Evolutionary conservation across 2,329 filamentous ascomycete genomes (phyloP).

Genomic region (Scedosporium apiospermum): DNA sequence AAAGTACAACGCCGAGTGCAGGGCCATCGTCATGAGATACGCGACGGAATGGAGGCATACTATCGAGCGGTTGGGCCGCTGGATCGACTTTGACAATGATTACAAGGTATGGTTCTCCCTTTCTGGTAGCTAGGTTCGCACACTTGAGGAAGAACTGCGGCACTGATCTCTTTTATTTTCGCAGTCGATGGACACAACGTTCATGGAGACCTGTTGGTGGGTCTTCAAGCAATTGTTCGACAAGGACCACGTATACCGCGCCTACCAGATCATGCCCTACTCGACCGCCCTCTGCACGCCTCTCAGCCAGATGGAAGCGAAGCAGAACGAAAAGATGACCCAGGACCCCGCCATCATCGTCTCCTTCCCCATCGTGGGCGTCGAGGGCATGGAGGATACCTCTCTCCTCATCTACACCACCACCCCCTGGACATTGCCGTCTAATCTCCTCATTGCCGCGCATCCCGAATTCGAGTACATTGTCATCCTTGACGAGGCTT

Average conservation of each 20-base stretch:
- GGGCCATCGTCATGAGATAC: slow-evolving; percentile 79
- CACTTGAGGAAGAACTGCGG: not conserved
- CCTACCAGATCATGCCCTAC: slow-evolving; percentile 67
- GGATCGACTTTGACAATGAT: slow-evolving; percentile 74
- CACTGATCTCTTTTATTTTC: not conserved
- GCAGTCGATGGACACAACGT: slow-evolving; percentile 62
- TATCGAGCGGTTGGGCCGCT: slow-evolving; percentile 61
- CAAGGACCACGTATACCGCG: slow-evolving; percentile 62
- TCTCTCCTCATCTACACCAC: slow-evolving; percentile 50
- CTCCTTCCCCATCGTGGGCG: slow-evolving; percentile 56
- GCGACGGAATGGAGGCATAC: slow-evolving; percentile 71
- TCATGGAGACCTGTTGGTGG: slow-evolving; percentile 76
- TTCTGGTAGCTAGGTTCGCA: not conserved
- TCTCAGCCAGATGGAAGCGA: slow-evolving; percentile 66
- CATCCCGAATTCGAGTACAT: slow-evolving; percentile 74
- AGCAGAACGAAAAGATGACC: slow-evolving; percentile 67
- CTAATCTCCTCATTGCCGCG: slow-evolving; percentile 62
- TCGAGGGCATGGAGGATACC: slow-evolving; percentile 53
- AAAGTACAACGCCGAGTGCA: slow-evolving; percentile 78
- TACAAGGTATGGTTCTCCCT: slow-evolving; percentile 46
- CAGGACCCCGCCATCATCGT: slow-evolving; percentile 67
- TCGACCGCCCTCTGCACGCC: slow-evolving; percentile 66
- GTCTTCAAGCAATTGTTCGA: slow-evolving; percentile 67
- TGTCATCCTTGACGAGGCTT: slow-evolving; percentile 58
- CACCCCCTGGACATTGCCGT: slow-evolving; percentile 71